Evolutionary conservation across 805 yeast genomes (phyloP), one percentile per base, ranked within the genome.

Genomic region (Starmerella ratchasimensis): DNA sequence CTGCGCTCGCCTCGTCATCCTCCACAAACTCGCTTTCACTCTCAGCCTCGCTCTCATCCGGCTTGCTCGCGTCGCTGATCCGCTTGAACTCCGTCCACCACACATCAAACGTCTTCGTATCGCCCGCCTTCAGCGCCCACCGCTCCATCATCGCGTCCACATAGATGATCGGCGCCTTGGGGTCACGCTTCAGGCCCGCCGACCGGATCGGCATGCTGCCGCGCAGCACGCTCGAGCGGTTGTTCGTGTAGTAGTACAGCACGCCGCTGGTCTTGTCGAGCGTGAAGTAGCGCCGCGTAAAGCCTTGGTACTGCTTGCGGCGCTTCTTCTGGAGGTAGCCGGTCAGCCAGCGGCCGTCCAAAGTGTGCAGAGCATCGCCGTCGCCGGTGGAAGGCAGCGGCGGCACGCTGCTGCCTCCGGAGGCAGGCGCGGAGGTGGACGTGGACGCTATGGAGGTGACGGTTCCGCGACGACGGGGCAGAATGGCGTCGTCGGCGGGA

Each of bases 91-190:
- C 93, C 36, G 74, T 68, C 11, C 79, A 71, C 98, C 98, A 90
- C 5, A 71, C 65, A 25, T 73, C 69, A 68, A 83, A 90, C 46
- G 80, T 84, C 3, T 64, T 61, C 9, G 59, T 58, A 39, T 66
- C 72, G 33, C 65, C 60, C 0, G 96, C 80, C 50, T 80, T 81
- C 43, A 88, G 63, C 27, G 73, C 74, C 97, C 97, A 88, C 8
- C 80, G 80, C 86, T 5, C 67, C 63, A 88, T 76, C 2, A 97
- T 97, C 0, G 96, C 83, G 56, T 90, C 96, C 41, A 90, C 69
- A 32, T 78, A 74, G 30, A 90, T 74, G 50, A 80, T 77, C 37
- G 71, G 61, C 18, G 72, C 71, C 40, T 70, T 69, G 19, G 72
- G 65, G 49, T 77, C 77, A 0, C 93, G 94, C 39, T 86, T 72